Conservation (phyloP, 2,329 filamentous ascomycete species). For the Aspergillus quadricinctus region DNA sequence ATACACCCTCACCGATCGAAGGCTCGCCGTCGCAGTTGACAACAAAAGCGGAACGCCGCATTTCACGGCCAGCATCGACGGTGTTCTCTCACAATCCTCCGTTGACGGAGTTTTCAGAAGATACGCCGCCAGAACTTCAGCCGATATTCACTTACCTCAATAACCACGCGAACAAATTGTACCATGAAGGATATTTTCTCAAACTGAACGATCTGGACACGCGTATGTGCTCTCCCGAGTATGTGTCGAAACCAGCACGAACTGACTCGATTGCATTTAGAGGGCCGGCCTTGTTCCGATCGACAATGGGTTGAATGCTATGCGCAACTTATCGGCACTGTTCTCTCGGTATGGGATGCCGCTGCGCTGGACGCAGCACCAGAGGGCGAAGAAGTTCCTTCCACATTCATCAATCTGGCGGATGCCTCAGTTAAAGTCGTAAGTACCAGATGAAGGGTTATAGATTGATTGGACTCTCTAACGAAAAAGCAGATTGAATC, state of each 20-base stretch:
- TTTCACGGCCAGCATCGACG: constrained; percentile 76
- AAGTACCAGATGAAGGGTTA: constrained; percentile 23
- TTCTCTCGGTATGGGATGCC: constrained; percentile 93
- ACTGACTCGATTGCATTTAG: constrained; percentile 47
- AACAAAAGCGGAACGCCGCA: constrained; percentile 45
- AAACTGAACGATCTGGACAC: constrained; percentile 94
- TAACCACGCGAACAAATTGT: constrained; percentile 92
- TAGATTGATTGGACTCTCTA: constrained; percentile 1
- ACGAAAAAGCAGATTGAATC: constrained; percentile 68
- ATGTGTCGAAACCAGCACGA: background rate
- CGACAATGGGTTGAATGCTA: constrained; percentile 95
- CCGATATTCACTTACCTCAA: constrained; percentile 93
- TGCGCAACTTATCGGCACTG: constrained; percentile 90
- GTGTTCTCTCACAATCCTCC: constrained; percentile 80
- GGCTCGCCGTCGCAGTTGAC: constrained; percentile 38
- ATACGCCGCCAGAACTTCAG: constrained; percentile 87
- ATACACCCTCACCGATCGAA: constrained; percentile 32
- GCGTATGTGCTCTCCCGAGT: constrained; percentile 55
- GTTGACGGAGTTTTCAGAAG: constrained; percentile 76
- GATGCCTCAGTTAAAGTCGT: constrained; percentile 99
- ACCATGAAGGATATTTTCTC: constrained; percentile 95
- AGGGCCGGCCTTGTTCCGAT: constrained; percentile 79
- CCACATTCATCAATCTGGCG: constrained; percentile 92
- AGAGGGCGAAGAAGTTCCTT: constrained; percentile 76
- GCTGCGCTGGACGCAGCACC: constrained; percentile 83